phyloP scores from a whole-genome alignment of 1,284 basidiomycete genomes.

The Earliella scabrosa region DNA sequence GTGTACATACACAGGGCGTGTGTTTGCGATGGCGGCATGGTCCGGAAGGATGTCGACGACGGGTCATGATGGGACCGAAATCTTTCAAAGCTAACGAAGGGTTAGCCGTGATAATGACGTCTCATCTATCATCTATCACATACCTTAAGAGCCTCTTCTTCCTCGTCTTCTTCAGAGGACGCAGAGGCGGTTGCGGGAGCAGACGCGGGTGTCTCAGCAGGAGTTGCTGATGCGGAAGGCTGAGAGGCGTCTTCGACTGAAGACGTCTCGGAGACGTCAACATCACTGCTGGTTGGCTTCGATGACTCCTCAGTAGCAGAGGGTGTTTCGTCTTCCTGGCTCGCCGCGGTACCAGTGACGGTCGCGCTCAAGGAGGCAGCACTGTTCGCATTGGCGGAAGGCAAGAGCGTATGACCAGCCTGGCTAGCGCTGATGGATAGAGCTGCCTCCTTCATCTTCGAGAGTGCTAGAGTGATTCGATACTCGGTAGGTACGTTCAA shows the following conservation, averaged over 20 bases:
- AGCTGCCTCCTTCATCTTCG: conserved; percentile 15
- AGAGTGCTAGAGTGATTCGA: conserved; percentile 14
- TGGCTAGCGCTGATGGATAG: conserved; percentile 14
- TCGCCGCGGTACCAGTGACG: neutral
- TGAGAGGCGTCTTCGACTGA: neutral
- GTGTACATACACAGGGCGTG: conserved; percentile 33
- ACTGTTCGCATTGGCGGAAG: neutral
- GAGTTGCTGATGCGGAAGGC: no score
- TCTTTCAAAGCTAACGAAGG: neutral
- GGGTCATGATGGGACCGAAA: neutral
- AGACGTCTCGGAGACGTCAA: neutral
- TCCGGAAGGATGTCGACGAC: no score
- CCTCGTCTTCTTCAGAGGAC: no score
- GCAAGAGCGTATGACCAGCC: conserved; percentile 4
- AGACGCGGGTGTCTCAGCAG: no score
- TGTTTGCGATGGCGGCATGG: neutral
- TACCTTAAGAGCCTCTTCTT: no score
- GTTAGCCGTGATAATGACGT: neutral
- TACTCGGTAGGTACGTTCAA: conserved; percentile 10
- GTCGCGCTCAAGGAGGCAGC: neutral
- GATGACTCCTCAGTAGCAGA: neutral
- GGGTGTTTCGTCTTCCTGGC: neutral
- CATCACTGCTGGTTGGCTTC: neutral
- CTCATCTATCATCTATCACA: no score
- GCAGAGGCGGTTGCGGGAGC: no score